phyloP scores from a whole-genome alignment of 139 green algal genomes.

The Coccomyxa sp. region DNA sequence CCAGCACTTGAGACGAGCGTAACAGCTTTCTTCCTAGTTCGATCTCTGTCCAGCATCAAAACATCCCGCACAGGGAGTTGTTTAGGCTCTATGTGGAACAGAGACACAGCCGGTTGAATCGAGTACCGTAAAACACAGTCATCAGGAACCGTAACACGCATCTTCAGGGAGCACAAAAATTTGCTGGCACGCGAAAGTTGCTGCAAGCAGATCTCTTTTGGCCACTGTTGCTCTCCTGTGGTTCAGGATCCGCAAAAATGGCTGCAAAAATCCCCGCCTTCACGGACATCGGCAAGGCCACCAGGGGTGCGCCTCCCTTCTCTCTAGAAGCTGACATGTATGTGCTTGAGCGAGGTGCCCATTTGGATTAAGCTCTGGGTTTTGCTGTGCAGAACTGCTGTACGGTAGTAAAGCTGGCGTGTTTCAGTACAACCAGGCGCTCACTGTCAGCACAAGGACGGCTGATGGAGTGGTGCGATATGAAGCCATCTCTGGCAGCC shows the following conservation, averaged over 20 bases:
- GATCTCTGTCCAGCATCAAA: no score
- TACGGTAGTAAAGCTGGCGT: conserved; percentile 36
- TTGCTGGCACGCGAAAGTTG: no score
- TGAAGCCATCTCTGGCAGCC: conserved; percentile 4
- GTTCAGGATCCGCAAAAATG: background rate
- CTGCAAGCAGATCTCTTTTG: no score
- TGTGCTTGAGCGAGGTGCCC: background rate
- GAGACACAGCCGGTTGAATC: no score
- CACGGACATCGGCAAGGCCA: conserved; percentile 29
- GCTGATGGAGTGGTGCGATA: conserved; percentile 45
- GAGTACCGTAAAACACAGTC: no score
- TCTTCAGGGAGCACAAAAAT: no score
- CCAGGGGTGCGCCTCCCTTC: conserved; percentile 10
- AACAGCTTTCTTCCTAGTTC: no score
- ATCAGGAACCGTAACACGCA: no score
- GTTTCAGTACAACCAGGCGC: conserved; percentile 41
- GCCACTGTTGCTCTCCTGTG: no score
- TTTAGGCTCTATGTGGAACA: no score
- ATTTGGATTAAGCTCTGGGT: background rate
- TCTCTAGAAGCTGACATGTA: background rate
- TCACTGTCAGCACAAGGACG: conserved; percentile 38
- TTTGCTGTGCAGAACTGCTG: conserved; percentile 38
- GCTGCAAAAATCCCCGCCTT: conserved; percentile 34
- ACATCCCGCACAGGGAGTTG: no score
- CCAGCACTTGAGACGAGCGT: no score